Base-by-base conservation (phyloP, 768 basidiomycete genomes). In the Termitomyces bulborhizus region DNA sequence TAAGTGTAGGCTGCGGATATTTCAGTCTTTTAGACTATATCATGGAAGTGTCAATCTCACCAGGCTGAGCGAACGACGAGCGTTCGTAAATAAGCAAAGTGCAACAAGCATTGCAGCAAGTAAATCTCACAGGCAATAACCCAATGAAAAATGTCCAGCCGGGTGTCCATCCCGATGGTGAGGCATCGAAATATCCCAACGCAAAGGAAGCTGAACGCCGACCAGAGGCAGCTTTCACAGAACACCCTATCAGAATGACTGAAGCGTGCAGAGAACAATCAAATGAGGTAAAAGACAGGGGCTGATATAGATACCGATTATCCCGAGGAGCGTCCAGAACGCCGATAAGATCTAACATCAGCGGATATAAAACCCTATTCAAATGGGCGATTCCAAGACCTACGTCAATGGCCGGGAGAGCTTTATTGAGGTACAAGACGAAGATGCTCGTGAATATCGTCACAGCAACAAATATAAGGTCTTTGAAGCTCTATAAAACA, bases 101-200 rank as follows among this genome's bases (percentile, higher is more conserved):
- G n/a, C 34, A n/a, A 48, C 27, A 24, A 49, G n/a, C 21, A 29
- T 51, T 12, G 8, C 6, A 7, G 18, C 4, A 46, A 2, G 44
- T 31, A 3, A 31, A 43, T 51, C 76, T 56, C 69, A 83, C 82
- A 42, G 79, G 82, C 24, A 83, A 72, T 21, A 85, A 62, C 32
- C 84, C 84, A 34, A 85, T 81, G 65, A 85, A 86, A 63, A 85
- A 87, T 0, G 82, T 75, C 84, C 84, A 86, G 32, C 82, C 85
- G 12, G 81, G 74, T 1, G 76, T 76, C 85, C 85, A 86, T 6
- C 85, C 85, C 0, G 85, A 81, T n/a, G 71, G 66, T n/a, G 83
- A 78, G 1, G 80, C 70, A 61, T 86, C 78, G 52, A 85, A 87
- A 55, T 79, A 74, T 9, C 76, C 76, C 1, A 86, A 71, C 0